Conservation (phyloP, 495 filamentous ascomycete genomes). For the Lophiostoma macrostomum region DNA sequence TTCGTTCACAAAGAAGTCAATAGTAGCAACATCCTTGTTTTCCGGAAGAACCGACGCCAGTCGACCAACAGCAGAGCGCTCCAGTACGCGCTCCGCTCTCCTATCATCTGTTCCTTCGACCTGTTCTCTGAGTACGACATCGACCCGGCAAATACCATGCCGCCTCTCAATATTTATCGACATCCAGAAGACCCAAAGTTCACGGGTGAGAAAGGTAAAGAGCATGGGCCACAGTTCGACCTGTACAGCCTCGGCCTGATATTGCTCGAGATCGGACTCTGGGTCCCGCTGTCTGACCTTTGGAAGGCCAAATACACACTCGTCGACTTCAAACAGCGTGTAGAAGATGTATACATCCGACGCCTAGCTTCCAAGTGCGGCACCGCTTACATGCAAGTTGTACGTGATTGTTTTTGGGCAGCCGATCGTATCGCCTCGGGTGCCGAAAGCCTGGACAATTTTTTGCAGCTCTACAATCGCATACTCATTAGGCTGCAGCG, state of each 20-base stretch:
- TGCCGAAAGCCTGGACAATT: constrained; percentile 18
- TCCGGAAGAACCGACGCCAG: constrained; percentile 49
- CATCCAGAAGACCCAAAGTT: constrained; percentile 57
- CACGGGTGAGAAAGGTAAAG: constrained; percentile 19
- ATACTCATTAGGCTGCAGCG: constrained; percentile 34
- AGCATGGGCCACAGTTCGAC: constrained; percentile 60
- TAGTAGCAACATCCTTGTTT: constrained; percentile 76
- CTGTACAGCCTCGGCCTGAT: constrained; percentile 82
- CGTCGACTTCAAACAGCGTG: constrained; percentile 59
- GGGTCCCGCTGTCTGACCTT: constrained; percentile 69
- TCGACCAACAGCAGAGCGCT: constrained; percentile 29
- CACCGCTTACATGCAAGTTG: constrained; percentile 70
- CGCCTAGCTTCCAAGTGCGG: constrained; percentile 50
- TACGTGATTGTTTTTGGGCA: constrained; percentile 74
- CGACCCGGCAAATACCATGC: constrained; percentile 46
- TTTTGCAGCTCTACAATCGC: constrained; percentile 33
- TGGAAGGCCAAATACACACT: constrained; percentile 66
- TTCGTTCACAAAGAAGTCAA: constrained; percentile 78
- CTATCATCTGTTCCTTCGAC: constrained; percentile 77
- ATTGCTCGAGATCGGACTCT: constrained; percentile 81
- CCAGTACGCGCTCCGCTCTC: constrained; percentile 56
- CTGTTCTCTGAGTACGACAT: constrained; percentile 69
- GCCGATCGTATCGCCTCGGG: constrained; percentile 52
- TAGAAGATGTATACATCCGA: constrained; percentile 60
- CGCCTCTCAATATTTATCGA: constrained; percentile 60